Base-by-base conservation (phyloP, 2,329 filamentous ascomycete genomes). In the Fulvia fulva region DNA sequence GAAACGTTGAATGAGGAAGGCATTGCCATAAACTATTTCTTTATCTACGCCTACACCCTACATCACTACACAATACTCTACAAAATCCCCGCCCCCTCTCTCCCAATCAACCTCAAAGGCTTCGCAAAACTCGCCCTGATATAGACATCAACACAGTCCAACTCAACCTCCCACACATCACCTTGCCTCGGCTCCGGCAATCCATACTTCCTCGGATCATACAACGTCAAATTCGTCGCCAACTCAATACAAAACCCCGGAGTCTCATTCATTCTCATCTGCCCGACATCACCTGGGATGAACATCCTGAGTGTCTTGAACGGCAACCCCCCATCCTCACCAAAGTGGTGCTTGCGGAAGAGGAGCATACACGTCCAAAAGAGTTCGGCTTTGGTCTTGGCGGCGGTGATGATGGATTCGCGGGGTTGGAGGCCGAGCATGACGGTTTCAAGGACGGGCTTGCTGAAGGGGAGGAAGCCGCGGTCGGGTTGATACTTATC, bases 301-400 rank as follows among this genome's bases (percentile, higher is more conserved):
- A 26, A 26, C 12, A 56, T n/a, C 0, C 45, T 21, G 2, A 37
- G 41, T 5, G 46, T 53, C 8, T 53, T 44, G 11, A 46, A 55
- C 11, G 53, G 57, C 7, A 55, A 25, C n/a, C 23, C 32, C 2
- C 51, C 52, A 23, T 54, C 55, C 65, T 86, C 80, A 9, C 74
- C 74, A 68, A 81, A 84, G 65, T 83, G 78, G 65, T 81, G 78
- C 14, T 82, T 83, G 45, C 84, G 81, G 72, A 82, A 81, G 41
- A 87, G 73, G 2, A 84, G 78, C 68, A 81, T 76, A 14, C 74
- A 68, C 1, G 73, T 68, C 84, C 84, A 87, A 65, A 79, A 79
- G 6, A 63, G 71, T 61, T 61, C 69, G 51, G 65, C 76, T 68
- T 63, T 66, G 53, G 4, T 54, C 57, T 74, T 74, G 14, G 73